Evolutionary conservation across 2,329 filamentous ascomycete species (phyloP), one percentile per base, ranked within the genome.

Genomic region (Diaporthe humulicola): DNA sequence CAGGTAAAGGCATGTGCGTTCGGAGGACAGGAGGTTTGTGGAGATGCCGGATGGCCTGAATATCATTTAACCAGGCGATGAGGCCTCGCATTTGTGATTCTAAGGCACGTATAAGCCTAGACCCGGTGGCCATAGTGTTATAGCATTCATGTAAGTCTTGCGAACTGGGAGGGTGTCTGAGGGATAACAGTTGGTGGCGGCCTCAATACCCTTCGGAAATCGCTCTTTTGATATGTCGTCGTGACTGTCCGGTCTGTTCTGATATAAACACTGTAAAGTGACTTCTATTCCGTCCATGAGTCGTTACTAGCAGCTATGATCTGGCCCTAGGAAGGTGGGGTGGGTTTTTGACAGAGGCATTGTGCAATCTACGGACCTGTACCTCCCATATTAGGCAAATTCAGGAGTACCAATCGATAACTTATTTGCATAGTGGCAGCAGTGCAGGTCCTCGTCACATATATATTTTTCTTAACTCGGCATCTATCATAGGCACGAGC

Each of bases 361-460:
- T 22, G 17, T 57, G 54, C 28, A 6, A 19, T 33, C n/a, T 17
- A 52, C 14, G 14, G 4, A 52, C n/a, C 10, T 28, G 22, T 12
- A 56, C 17, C 17, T 17, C 33, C 15, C 52, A 5, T 7, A 30
- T 56, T 33, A 19, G 52, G 15, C 15, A 28, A 33, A 4, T 8
- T 28, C 56, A 38, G 33, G 15, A 60, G 17, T 14, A n/a, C 22
- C 7, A 22, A 5, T n/a, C 19, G 10, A 40, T 9, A 40, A 42
- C 57, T 60, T 40, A 40, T 36, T 60, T 60, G 57, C 57, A 60
- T 36, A 60, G 8, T 60, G 57, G 36, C 57, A 60, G 36, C 57
- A 60, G 12, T 36, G 57, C 36, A 60, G 57, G 22, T 60, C n/a
- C n/a, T 60, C 57, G 36, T 60, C 57, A 40, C 57, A 60, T 60